These are phyloP conservation scores for Chaetothyriales sp. DNA, from an alignment of 2,329 filamentous ascomycete species.

Conservation along the genomic window DNA sequence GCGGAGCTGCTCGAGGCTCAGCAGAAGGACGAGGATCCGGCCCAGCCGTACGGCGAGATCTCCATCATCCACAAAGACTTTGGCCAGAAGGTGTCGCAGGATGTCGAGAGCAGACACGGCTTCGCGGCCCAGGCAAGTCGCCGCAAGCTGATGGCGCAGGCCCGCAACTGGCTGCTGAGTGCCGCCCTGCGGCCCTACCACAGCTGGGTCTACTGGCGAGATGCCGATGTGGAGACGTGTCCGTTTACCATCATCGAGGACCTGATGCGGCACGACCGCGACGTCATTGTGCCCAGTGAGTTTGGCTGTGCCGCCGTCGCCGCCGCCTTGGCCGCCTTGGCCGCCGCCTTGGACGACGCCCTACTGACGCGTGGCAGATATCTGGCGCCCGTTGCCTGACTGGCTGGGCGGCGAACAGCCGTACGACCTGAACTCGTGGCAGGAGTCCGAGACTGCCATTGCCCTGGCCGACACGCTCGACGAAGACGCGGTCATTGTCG, in stretches of 20 bases:
- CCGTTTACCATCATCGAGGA: conserved; percentile 95
- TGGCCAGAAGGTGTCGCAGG: conserved; percentile 92
- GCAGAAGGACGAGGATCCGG: conserved; percentile 65
- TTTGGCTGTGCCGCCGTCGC: conserved; percentile 18
- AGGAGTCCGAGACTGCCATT: conserved; percentile 93
- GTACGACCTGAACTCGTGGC: conserved; percentile 97
- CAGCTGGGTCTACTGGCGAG: conserved; percentile 98
- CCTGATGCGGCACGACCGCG: conserved; percentile 96
- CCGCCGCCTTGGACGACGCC: background rate
- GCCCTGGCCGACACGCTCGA: conserved; percentile 88
- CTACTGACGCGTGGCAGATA: conserved; percentile 45
- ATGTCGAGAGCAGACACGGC: conserved; percentile 92
- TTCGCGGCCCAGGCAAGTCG: conserved; percentile 90
- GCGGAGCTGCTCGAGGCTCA: conserved; percentile 62
- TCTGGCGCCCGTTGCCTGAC: conserved; percentile 95
- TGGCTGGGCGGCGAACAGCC: conserved; percentile 98
- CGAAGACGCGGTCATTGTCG: conserved; percentile 95
- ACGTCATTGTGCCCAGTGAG: conserved; percentile 95
- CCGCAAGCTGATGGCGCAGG: conserved; percentile 95
- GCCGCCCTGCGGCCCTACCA: conserved; percentile 87
- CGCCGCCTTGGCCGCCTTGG: background rate
- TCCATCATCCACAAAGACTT: conserved; percentile 98
- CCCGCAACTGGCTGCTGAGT: conserved; percentile 90
- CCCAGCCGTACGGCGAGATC: conserved; percentile 83
- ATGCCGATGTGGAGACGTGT: conserved; percentile 95